A percentile compares a stretch with the other conserved stretches of the same genome.
Conservation (phyloP, 345 rosid genomes). For the Conringia planisiliqua region DNA sequence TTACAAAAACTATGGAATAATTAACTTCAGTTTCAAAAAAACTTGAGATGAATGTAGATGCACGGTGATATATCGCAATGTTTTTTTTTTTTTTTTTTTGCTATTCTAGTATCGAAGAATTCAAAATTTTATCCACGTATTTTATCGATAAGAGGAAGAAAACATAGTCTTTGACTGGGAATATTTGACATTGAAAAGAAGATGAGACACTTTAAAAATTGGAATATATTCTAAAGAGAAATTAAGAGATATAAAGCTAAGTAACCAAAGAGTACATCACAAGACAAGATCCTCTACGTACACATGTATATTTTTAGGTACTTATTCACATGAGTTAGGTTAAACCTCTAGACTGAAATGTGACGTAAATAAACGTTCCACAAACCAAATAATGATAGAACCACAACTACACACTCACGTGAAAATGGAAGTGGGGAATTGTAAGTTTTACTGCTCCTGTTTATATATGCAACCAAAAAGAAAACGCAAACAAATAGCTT, state of each 20-base stretch:
- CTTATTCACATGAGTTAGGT: too few relatives aligned
- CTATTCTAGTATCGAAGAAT: not conserved
- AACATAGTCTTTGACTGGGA: not conserved
- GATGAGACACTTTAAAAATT: not conserved
- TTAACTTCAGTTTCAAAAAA: not conserved
- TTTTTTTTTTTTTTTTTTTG: not conserved
- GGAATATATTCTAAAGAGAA: not conserved
- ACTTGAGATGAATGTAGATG: not conserved
- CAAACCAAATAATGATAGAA: too few relatives aligned
- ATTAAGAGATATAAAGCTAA: not conserved
- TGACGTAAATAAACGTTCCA: too few relatives aligned
- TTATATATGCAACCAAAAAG: too few relatives aligned
- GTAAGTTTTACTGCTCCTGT: too few relatives aligned
- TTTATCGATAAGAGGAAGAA: not conserved
- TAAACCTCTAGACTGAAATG: too few relatives aligned
- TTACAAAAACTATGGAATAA: not conserved
- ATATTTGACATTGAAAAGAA: not conserved
- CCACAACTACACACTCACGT: too few relatives aligned
- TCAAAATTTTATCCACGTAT: not conserved
- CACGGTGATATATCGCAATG: not conserved
- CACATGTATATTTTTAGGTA: too few relatives aligned
- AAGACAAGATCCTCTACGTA: conserved; percentile 19
- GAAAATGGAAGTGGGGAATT: too few relatives aligned
- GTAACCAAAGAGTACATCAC: not conserved
- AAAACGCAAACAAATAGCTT: too few relatives aligned